Evolutionary conservation across 106 monocot species (phyloP).

Genomic region (Dioscorea alata): DNA sequence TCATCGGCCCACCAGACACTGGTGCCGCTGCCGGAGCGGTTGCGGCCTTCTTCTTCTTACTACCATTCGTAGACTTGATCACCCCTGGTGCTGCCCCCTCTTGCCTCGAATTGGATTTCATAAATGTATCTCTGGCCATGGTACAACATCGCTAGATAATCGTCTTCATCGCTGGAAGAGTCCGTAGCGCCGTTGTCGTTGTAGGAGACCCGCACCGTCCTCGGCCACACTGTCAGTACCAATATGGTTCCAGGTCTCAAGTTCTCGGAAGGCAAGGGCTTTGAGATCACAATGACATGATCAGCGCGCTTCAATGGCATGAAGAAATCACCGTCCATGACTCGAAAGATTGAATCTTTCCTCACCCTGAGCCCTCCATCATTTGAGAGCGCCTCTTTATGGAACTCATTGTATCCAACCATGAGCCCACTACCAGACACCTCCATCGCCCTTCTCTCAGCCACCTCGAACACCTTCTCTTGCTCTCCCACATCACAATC

Average conservation of each 20-base stretch:
- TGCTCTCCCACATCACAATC: conserved; percentile 29
- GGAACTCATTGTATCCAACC: conserved; percentile 41
- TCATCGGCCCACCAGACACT: not conserved
- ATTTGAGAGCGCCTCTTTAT: conserved; percentile 2
- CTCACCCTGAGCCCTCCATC: conserved; percentile 9
- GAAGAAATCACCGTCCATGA: no score
- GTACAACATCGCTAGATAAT: not conserved
- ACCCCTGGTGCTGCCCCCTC: no score
- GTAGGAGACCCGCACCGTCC: conserved; percentile 32
- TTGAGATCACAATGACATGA: no score
- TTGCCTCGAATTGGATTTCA: conserved; percentile 40
- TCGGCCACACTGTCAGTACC: not conserved
- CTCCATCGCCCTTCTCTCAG: conserved; percentile 15
- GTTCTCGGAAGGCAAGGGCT: not conserved
- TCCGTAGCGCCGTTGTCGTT: no score
- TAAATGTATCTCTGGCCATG: conserved; percentile 39
- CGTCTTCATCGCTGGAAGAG: conserved; percentile 36
- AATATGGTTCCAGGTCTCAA: not conserved
- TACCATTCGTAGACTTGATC: no score
- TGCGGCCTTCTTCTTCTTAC: no score
- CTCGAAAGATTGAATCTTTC: no score
- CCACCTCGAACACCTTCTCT: conserved; percentile 29
- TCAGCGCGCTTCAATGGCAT: no score
- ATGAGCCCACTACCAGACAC: conserved; percentile 29
- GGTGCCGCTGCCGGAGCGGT: no score